Percentiles rank a stretch among this genome's conserved stretches.
Conservation (phyloP, 2,329 filamentous ascomycete species). For the Pseudogymnoascus sp. region DNA sequence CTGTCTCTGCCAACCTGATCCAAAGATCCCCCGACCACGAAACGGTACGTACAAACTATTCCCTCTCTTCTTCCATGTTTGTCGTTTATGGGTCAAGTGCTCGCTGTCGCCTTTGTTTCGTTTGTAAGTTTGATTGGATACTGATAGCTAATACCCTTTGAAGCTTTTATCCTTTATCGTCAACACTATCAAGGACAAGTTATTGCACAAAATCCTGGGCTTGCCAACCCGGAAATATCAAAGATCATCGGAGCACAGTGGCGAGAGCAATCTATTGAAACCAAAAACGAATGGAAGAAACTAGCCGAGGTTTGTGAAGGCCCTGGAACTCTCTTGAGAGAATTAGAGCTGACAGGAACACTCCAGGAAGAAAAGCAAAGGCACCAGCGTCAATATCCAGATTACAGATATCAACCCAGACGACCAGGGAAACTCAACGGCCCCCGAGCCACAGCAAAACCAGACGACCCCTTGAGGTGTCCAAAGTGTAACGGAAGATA, state of each 20-base stretch:
- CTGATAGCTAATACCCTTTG: conserved; percentile 29
- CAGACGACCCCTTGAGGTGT: conserved; percentile 52
- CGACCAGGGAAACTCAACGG: conserved; percentile 25
- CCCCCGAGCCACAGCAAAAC: conserved; percentile 25
- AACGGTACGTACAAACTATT: conserved; percentile 51
- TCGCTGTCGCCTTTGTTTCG: neutral
- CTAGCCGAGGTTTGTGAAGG: conserved; percentile 62
- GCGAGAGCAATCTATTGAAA: conserved; percentile 65
- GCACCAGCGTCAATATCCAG: conserved; percentile 83
- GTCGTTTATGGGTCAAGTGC: conserved; percentile 10
- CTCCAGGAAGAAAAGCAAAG: conserved; percentile 75
- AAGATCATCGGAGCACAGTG: conserved; percentile 91
- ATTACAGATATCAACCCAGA: conserved; percentile 83
- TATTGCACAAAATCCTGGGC: conserved; percentile 73
- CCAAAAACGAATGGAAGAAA: conserved; percentile 80
- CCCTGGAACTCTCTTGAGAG: neutral
- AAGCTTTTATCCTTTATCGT: conserved; percentile 96
- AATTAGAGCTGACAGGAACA: neutral
- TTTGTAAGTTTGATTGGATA: conserved; percentile 14
- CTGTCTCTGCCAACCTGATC: conserved; percentile 64
- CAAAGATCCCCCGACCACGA: conserved; percentile 63
- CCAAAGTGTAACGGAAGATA: conserved; percentile 59
- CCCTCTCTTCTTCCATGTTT: conserved; percentile 12
- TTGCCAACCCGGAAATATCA: conserved; percentile 92
- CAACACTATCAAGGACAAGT: conserved; percentile 84